A percentile compares a stretch with the other conserved stretches of the same genome.
Evolutionary conservation across 371 early-diverging fungal genomes (phyloP).

Genomic region (Rhizomucor miehei): DNA sequence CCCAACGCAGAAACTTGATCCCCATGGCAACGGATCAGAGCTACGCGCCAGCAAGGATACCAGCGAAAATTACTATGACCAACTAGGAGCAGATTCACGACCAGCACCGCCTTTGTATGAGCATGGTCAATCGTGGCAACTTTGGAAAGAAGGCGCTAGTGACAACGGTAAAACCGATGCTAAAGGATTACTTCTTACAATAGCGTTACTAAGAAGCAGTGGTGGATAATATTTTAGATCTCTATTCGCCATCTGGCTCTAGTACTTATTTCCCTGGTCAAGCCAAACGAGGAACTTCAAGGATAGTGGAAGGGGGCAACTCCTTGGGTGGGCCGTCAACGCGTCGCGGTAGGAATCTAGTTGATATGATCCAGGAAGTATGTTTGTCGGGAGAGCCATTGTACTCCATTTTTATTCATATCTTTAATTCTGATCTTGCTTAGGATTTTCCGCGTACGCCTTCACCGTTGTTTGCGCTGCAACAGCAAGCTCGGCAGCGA

Average conservation of each 20-base stretch:
- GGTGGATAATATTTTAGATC: not conserved
- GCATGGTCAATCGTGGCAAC: conserved; percentile 27
- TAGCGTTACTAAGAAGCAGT: conserved; percentile 5
- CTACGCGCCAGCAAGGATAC: not conserved
- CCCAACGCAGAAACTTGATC: conserved; percentile 20
- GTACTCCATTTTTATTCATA: not conserved
- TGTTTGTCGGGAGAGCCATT: not conserved
- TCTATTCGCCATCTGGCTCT: not conserved
- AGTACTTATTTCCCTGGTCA: conserved; percentile 7
- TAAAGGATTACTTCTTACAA: too few relatives aligned
- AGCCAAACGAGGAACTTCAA: conserved; percentile 11
- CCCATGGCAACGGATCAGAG: conserved; percentile 6
- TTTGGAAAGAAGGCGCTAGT: conserved; percentile 27
- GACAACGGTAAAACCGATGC: conserved; percentile 2
- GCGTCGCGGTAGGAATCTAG: conserved; percentile 28
- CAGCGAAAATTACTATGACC: conserved; percentile 10
- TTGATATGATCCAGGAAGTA: conserved; percentile 42
- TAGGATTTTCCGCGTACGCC: conserved; percentile 36
- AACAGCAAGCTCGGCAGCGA: conserved; percentile 51
- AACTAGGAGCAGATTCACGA: conserved; percentile 5
- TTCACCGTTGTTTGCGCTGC: conserved; percentile 73
- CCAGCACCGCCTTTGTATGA: conserved; percentile 11
- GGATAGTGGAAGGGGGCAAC: not conserved
- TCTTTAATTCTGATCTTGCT: not conserved
- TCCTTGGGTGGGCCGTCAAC: not conserved